A percentile compares a stretch with the other conserved stretches of the same genome.
Conservation (phyloP, 208 protist genomes). For the Trypanosoma scelopori region DNA sequence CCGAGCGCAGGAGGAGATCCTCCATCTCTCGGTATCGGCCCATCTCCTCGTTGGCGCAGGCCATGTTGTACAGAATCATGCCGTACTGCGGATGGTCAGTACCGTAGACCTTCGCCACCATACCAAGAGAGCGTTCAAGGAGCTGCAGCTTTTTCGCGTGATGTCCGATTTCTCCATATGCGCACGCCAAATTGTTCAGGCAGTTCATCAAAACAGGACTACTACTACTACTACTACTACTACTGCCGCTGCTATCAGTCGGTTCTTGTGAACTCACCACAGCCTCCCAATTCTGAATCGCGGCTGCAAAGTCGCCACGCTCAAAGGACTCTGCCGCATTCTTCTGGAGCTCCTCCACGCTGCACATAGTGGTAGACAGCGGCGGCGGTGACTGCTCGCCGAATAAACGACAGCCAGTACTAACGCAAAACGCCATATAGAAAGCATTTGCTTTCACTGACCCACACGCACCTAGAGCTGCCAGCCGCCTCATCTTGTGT, state of each 20-base stretch:
- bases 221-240: slow-evolving; percentile 42
- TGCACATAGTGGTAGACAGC: not conserved
- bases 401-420: not conserved
- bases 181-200: slow-evolving; percentile 86
- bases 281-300: slow-evolving; percentile 72
- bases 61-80: slow-evolving; percentile 86
- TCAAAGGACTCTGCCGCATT: slow-evolving; percentile 45
- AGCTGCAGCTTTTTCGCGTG: slow-evolving; percentile 69
- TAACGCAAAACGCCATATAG: not conserved
- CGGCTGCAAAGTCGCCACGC: slow-evolving; percentile 58
- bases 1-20: slow-evolving; percentile 53
- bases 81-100: slow-evolving; percentile 84
- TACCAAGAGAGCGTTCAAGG: slow-evolving; percentile 60
- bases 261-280: slow-evolving; percentile 35
- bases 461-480: not conserved
- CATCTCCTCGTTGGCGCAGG: slow-evolving; percentile 76
- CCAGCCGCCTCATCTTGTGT: not conserved
- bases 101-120: slow-evolving; percentile 68
- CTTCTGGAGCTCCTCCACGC: slow-evolving; percentile 52
- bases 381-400: not conserved
- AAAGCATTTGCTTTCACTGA: not conserved
- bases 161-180: slow-evolving; percentile 82
- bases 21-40: slow-evolving; percentile 79
- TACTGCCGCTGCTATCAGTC: slow-evolving; percentile 46
- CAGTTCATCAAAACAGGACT: slow-evolving; percentile 77